Conservation (phyloP, 2,329 filamentous ascomycete species). For the Pseudopyricularia cyperi region DNA sequence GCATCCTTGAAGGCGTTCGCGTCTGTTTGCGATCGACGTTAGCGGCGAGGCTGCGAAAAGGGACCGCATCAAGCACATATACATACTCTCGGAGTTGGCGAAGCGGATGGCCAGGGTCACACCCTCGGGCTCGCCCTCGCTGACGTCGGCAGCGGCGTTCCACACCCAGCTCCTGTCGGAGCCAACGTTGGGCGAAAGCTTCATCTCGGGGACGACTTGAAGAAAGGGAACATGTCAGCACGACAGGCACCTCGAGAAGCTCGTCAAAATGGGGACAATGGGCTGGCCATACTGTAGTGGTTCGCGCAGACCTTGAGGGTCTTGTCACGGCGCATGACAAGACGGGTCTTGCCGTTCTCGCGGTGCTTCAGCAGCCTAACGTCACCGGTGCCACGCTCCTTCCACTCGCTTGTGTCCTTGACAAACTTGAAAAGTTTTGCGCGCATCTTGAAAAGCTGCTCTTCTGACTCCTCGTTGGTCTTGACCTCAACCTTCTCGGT, state of each 20-base stretch:
- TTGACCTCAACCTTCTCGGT: conserved; percentile 95
- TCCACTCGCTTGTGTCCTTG: conserved; percentile 87
- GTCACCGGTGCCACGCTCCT: conserved; percentile 95
- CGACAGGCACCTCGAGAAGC: neutral
- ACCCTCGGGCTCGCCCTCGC: conserved; percentile 93
- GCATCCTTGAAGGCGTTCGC: conserved; percentile 96
- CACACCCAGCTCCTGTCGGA: conserved; percentile 99
- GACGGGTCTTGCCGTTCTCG: conserved; percentile 92
- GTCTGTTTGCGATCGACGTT: conserved; percentile 39
- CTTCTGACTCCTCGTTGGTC: conserved; percentile 97
- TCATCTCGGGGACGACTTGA: conserved; percentile 93
- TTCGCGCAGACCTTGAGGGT: conserved; percentile 99
- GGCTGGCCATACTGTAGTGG: conserved; percentile 72
- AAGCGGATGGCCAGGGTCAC: conserved; percentile 95
- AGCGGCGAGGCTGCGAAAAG: neutral
- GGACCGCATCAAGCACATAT: neutral
- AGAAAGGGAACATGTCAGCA: neutral
- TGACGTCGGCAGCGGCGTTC: conserved; percentile 96
- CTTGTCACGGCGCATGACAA: conserved; percentile 99
- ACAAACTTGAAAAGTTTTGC: conserved; percentile 99
- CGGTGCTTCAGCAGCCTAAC: conserved; percentile 96
- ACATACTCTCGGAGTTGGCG: conserved; percentile 90
- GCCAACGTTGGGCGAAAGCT: conserved; percentile 93
- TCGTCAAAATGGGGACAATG: neutral
- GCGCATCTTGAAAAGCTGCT: conserved; percentile 98